Base-by-base conservation (phyloP, 371 early-diverging fungal species). In the Mucor mucedo region DNA sequence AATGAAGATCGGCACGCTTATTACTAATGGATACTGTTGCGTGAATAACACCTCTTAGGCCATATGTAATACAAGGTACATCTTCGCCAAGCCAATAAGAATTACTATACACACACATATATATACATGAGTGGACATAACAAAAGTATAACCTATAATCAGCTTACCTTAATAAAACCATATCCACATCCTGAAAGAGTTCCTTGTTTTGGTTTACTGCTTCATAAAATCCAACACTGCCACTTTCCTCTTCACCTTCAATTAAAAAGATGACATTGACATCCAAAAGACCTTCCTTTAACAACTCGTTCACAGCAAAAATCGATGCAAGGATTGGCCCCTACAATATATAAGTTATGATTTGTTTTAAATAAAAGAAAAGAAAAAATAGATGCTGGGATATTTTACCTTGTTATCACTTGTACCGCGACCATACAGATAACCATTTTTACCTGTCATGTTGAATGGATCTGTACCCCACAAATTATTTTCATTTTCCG, bases 181-280 rank as follows among this genome's bases (percentile, higher is more conserved):
- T 79, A 41, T 91, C 91, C 3, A 88, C 87, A 40, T 81, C 84
- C 38, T 88, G 80, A 57, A 91, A 87, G 29, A 89, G 61, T 14
- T 78, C 82, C 10, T 83, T 83, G 52, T 83, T 69, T 42, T 78
- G 68, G 21, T 79, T 78, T 0, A 93, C 78, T 0, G 91, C 88
- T 35, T 86, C 84, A 60, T 78, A 78, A 56, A 93, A 83, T 0
- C 94, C 94, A 11, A 78, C 78, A 60, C 91, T 90, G 5, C 92
- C 91, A 60, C 84, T 85, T 71, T 94, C 93, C 68, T 93, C 92
- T 74, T 94, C 93, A 32, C 94, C 94, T 68, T 93, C 94, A 50
- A 93, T 86, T 68, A 92, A 69, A 60, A 93, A 92, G 30, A 87
- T 87, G 2, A 93, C 90, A 54, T 91, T 84, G 27, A 85, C 80